phyloP scores from a whole-genome alignment of 257 asterid genomes.

The Nicotiana attenuata region DNA sequence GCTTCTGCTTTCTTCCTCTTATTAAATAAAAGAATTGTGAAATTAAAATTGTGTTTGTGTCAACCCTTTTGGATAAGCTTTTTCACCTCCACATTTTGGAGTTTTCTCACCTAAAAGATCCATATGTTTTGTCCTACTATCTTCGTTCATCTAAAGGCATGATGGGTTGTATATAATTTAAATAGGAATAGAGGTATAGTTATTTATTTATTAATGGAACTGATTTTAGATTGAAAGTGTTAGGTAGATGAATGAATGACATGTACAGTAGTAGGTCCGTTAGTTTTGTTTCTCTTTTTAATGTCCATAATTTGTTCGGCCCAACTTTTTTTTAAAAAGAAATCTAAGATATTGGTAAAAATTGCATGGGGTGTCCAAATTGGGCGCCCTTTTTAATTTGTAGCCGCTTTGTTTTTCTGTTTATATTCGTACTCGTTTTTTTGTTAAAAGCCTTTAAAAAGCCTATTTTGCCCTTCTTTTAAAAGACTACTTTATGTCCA shows the following conservation, averaged over 20 bases:
- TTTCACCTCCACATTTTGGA: not conserved
- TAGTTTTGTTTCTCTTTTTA: not conserved
- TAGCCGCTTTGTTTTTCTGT: too few species aligned
- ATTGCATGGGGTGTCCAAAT: too few species aligned
- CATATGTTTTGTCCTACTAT: slow-evolving; percentile 1
- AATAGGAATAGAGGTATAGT: not conserved
- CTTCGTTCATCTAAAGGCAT: not conserved
- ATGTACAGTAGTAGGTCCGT: not conserved
- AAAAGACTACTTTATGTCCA: too few species aligned
- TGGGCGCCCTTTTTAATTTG: too few species aligned
- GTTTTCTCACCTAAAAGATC: not conserved
- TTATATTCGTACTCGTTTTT: too few species aligned
- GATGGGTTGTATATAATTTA: not conserved
- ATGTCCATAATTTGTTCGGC: not conserved
- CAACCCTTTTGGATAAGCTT: not conserved
- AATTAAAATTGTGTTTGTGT: not conserved
- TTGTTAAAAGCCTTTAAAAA: too few species aligned
- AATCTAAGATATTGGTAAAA: too few species aligned
- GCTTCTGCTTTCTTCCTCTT: not conserved
- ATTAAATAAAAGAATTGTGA: not conserved
- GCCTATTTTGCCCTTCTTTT: too few species aligned
- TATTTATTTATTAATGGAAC: not conserved
- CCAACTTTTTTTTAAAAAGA: not conserved
- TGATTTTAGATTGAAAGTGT: not conserved
- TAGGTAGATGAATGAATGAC: not conserved